Percentiles rank a stretch among this genome's conserved stretches.
Evolutionary conservation across 192 early-diverging fungal species (phyloP).

Genomic region (Mortierella alpina): DNA sequence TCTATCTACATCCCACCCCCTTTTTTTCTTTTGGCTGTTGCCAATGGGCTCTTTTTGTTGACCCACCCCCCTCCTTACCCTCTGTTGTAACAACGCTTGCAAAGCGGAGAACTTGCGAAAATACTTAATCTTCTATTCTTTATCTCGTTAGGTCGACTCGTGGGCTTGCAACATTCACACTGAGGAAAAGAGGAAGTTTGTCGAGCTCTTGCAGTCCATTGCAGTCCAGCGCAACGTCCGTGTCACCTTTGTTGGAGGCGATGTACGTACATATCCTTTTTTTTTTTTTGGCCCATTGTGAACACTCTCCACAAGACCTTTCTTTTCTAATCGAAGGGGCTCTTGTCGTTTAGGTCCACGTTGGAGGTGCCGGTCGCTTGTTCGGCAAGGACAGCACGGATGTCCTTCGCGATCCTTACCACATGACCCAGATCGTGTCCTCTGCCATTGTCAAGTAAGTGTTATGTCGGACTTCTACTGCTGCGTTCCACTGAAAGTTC

Average conservation of each 20-base stretch:
- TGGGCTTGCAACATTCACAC: conserved; percentile 65
- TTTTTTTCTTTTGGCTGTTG: neutral
- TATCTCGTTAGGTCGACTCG: conserved; percentile 28
- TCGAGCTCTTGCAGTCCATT: conserved; percentile 74
- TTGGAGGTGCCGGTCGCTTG: conserved; percentile 72
- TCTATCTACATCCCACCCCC: neutral
- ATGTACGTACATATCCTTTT: conserved; percentile 67
- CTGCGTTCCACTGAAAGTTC: too few relatives aligned
- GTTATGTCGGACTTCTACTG: neutral
- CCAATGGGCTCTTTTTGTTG: neutral
- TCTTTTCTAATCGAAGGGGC: neutral
- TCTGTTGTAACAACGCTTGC: neutral
- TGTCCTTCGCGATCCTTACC: conserved; percentile 70
- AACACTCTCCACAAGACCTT: neutral
- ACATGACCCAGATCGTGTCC: conserved; percentile 86
- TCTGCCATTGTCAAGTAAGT: conserved; percentile 81
- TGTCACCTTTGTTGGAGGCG: conserved; percentile 86
- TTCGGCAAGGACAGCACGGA: conserved; percentile 64
- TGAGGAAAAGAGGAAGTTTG: conserved; percentile 76
- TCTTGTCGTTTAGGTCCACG: conserved; percentile 58
- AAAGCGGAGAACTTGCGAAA: neutral
- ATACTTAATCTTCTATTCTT: neutral
- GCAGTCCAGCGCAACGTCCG: conserved; percentile 68
- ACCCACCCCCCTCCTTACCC: neutral
- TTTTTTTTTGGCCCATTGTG: neutral